Evolutionary conservation across 2,329 filamentous ascomycete genomes (phyloP).

Genomic region (Polychaeton citri): DNA sequence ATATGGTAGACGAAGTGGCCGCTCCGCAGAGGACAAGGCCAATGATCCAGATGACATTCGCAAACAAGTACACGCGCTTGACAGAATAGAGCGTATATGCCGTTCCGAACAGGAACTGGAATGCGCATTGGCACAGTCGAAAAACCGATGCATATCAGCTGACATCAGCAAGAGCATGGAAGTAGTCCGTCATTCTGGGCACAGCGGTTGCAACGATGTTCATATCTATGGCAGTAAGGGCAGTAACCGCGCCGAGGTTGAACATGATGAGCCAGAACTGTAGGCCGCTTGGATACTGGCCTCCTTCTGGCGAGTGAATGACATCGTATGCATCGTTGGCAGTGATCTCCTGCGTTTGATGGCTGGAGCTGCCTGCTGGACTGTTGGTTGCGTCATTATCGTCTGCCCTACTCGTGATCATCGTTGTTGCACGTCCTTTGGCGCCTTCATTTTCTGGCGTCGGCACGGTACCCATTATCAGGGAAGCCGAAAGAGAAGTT

Average conservation of each 20-base stretch:
- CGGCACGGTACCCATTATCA: no score
- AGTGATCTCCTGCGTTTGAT: no score
- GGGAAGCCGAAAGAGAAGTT: no score
- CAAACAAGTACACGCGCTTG: conserved; percentile 15
- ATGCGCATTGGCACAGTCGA: conserved; percentile 8
- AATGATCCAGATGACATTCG: conserved; percentile 13
- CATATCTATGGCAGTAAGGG: conserved; percentile 7
- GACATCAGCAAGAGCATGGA: conserved; percentile 30
- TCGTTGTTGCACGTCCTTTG: no score
- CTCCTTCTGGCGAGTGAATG: no score
- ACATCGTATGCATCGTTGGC: conserved; percentile 1
- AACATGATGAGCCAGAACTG: conserved; percentile 6
- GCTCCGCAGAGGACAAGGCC: conserved; percentile 17
- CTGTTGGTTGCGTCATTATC: no score
- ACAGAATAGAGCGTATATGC: conserved; percentile 21
- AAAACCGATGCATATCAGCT: conserved; percentile 27
- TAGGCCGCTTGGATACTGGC: conserved; percentile 9
- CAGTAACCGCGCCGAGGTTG: conserved; percentile 5
- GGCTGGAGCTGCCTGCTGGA: no score
- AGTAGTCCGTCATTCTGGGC: conserved; percentile 34
- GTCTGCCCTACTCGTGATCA: no score
- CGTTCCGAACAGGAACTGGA: conserved; percentile 16
- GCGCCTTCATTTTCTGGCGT: no score
- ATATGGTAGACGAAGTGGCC: conserved; percentile 14
- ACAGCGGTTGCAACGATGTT: conserved; percentile 26